These are phyloP conservation scores for Cotoneaster glaucophyllus DNA, from an alignment of 306 rosid species.

Conservation along the genomic window DNA sequence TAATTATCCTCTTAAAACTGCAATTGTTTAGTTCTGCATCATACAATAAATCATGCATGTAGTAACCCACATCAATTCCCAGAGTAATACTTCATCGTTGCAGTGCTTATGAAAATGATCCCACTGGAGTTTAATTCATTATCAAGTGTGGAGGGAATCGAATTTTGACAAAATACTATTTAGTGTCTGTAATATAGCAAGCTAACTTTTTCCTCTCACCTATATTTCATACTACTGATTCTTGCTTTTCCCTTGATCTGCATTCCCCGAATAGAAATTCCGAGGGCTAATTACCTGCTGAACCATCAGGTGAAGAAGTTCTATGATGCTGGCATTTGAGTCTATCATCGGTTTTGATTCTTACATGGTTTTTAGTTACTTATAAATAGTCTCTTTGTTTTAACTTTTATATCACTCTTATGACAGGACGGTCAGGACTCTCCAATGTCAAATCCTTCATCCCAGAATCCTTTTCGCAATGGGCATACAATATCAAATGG, in stretches of 20 bases:
- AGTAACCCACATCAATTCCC: neutral
- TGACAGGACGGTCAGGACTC: conserved; percentile 38
- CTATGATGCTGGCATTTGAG: conserved; percentile 9
- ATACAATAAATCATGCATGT: neutral
- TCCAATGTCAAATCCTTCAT: conserved; percentile 28
- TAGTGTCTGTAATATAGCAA: neutral
- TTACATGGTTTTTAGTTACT: neutral
- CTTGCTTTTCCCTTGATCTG: conserved; percentile 12
- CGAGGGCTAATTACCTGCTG: conserved; percentile 43
- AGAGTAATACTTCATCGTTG: neutral
- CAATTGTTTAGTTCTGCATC: conserved; percentile 11
- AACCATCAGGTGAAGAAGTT: conserved; percentile 52
- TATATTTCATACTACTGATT: neutral
- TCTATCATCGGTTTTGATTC: neutral
- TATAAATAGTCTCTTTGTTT: neutral
- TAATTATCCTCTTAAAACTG: neutral
- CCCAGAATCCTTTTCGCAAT: conserved; percentile 17
- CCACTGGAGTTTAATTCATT: neutral
- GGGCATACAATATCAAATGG: conserved; percentile 24
- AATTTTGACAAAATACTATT: neutral
- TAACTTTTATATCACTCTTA: neutral
- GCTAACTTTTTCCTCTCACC: neutral
- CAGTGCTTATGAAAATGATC: neutral
- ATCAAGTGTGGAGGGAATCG: neutral
- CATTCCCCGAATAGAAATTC: conserved; percentile 55